Percentiles rank a stretch among this genome's conserved stretches.
phyloP scores from a whole-genome alignment of 441 rosid genomes.

The Francoa sonchifolia region DNA sequence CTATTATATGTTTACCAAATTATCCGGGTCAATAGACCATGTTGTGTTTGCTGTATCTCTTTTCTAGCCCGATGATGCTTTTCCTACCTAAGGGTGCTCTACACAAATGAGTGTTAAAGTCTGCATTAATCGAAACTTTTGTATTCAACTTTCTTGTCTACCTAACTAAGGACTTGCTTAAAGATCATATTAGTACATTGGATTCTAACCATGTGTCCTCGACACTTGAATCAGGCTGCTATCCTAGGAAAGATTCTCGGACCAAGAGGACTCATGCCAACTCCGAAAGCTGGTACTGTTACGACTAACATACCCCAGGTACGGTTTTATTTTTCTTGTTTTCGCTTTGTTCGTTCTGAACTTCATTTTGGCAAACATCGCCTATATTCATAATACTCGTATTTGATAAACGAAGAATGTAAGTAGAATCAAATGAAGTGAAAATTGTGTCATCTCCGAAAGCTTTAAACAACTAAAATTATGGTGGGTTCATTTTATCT shows the following conservation, averaged over 20 bases:
- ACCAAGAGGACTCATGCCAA: constrained; percentile 99
- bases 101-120: no score
- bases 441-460: neutral
- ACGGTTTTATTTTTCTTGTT: constrained; percentile 3
- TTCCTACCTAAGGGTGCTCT: no score
- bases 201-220: constrained; percentile 5
- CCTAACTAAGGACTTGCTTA: no score
- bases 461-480: neutral
- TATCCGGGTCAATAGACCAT: neutral
- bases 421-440: neutral
- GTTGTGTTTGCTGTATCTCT: neutral
- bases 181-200: neutral
- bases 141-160: neutral
- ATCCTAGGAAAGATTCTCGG: constrained; percentile 93
- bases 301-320: constrained; percentile 86
- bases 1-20: neutral
- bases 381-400: neutral
- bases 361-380: neutral
- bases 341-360: neutral
- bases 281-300: constrained; percentile 97
- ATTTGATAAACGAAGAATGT: neutral
- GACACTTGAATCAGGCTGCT: constrained; percentile 57
- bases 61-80: no score
- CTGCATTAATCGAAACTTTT: neutral
- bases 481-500: neutral